Conservation (phyloP, 2,329 filamentous ascomycete genomes). For the Colletotrichum magnum region DNA sequence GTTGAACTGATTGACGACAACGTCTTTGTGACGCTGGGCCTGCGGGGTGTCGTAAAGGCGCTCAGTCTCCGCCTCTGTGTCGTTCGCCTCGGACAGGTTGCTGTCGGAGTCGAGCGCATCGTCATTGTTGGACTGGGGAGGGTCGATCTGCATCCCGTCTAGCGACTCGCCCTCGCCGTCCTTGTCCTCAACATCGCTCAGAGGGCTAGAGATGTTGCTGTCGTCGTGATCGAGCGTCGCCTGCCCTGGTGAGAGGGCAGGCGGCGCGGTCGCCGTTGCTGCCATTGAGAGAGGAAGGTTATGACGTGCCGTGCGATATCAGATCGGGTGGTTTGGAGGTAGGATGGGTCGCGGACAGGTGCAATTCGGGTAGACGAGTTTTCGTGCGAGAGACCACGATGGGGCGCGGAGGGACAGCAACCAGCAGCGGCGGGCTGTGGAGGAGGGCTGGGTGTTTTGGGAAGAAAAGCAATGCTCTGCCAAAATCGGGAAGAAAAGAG, state of each 20-base stretch:
- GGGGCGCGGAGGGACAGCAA: conserved; percentile 38
- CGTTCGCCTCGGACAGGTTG: conserved; percentile 72
- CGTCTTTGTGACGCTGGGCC: conserved; percentile 73
- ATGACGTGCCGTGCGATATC: conserved; percentile 18
- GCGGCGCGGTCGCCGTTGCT: conserved; percentile 64
- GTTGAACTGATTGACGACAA: conserved; percentile 70
- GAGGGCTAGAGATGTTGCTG: conserved; percentile 86
- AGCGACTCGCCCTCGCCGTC: conserved; percentile 78
- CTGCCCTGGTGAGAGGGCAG: conserved; percentile 63
- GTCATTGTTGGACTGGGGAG: conserved; percentile 41
- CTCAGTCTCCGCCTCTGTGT: conserved; percentile 93
- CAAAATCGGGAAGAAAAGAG: conserved; percentile 20
- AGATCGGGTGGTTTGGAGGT: conserved; percentile 22
- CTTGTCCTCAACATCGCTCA: conserved; percentile 91
- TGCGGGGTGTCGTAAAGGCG: conserved; percentile 90
- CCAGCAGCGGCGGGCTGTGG: conserved; percentile 37
- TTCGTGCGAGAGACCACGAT: conserved; percentile 37
- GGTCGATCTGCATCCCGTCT: conserved; percentile 68
- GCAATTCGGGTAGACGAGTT: conserved; percentile 36
- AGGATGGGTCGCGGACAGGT: conserved; percentile 23
- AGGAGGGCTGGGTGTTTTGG: conserved; percentile 35
- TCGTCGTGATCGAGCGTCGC: conserved; percentile 68
- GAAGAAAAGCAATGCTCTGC: conserved; percentile 23
- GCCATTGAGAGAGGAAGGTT: conserved; percentile 58
- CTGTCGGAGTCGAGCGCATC: conserved; percentile 62